Evolutionary conservation across 192 early-diverging fungal genomes (phyloP).

Genomic region (Mortierella hygrophila): DNA sequence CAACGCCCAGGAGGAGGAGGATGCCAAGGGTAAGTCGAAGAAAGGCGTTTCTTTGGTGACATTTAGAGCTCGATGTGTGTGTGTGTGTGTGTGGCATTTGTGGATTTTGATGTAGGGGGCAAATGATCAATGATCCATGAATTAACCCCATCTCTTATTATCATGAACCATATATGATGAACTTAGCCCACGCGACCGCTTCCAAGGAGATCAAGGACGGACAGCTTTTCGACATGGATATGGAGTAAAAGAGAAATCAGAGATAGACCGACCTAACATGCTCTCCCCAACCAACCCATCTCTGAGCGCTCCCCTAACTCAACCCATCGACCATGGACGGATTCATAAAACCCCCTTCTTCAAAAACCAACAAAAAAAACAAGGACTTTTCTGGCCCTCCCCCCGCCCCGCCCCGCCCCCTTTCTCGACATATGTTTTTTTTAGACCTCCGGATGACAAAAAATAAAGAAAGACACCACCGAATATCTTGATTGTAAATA

Average conservation of each 20-base stretch:
- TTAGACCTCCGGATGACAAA: neutral
- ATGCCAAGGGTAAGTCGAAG: conserved; percentile 38
- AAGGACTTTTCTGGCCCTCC: too few relatives aligned
- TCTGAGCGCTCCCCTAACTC: too few relatives aligned
- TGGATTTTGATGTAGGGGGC: neutral
- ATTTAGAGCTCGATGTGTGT: neutral
- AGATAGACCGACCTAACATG: neutral
- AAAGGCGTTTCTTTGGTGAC: conserved; percentile 1
- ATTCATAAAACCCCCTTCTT: neutral
- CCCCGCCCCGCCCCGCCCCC: too few relatives aligned
- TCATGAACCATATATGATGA: neutral
- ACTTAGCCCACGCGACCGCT: conserved; percentile 40
- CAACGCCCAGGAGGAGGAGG: conserved; percentile 55
- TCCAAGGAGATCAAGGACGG: conserved; percentile 56
- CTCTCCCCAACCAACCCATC: too few relatives aligned
- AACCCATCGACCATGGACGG: too few relatives aligned
- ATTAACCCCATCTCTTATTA: neutral
- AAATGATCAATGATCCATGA: neutral
- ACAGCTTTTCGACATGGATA: conserved; percentile 52
- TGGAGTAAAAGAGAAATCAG: conserved; percentile 28
- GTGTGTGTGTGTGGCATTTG: neutral
- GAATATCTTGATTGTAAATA: conserved; percentile 3
- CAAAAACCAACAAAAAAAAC: neutral
- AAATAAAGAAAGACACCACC: neutral
- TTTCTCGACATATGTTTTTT: too few relatives aligned